A percentile compares a stretch with the other conserved stretches of the same genome.
These are phyloP conservation scores for Botrytis elliptica DNA, from an alignment of 2,329 filamentous ascomycete species.

Conservation along the genomic window DNA sequence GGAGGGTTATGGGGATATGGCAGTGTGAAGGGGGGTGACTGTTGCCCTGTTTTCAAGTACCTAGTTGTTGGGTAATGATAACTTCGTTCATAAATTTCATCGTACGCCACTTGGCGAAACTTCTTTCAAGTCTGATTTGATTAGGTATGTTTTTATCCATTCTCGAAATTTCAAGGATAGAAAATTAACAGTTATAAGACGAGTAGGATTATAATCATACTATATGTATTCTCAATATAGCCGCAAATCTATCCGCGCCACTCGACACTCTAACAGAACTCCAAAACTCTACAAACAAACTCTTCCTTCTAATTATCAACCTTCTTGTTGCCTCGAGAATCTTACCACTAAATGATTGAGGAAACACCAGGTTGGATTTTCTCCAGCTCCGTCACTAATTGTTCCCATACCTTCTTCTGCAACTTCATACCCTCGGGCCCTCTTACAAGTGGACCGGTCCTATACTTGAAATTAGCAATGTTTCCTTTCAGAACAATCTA, in stretches of 20 bases:
- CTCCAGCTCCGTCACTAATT: conserved; percentile 5
- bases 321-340: neutral
- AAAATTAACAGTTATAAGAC: neutral
- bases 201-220: neutral
- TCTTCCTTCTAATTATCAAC: neutral
- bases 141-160: neutral
- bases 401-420: conserved; percentile 42
- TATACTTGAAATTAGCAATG: conserved; percentile 35
- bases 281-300: neutral
- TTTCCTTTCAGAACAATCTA: conserved; percentile 22
- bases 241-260: neutral
- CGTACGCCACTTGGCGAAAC: neutral
- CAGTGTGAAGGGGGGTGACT: neutral
- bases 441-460: neutral
- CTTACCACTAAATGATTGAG: neutral
- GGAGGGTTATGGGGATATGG: neutral
- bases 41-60: too few relatives aligned
- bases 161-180: neutral
- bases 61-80: too few relatives aligned
- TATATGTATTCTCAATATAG: neutral
- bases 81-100: too few relatives aligned
- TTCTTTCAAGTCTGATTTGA: neutral
- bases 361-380: neutral
- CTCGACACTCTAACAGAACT: neutral
- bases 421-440: conserved; percentile 33